Evolutionary conservation across 345 rosid species (phyloP).

Genomic region (Lepidium aucheri): DNA sequence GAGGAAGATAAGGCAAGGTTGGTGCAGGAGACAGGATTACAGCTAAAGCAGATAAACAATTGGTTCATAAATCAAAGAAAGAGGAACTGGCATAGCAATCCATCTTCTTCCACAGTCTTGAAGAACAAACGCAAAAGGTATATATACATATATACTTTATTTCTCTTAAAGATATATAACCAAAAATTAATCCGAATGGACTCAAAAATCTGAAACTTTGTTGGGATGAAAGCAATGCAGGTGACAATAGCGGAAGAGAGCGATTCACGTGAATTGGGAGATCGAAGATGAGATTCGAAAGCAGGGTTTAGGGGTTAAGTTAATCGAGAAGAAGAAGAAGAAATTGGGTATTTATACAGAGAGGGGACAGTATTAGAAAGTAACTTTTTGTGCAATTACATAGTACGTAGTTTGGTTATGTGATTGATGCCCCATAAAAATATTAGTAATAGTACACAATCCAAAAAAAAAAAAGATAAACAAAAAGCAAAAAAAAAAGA

Average conservation of each 20-base stretch:
- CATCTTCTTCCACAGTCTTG: constrained; percentile 68
- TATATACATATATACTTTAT: neutral
- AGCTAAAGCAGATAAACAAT: constrained; percentile 92
- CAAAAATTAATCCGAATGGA: neutral
- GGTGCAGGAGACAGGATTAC: constrained; percentile 97
- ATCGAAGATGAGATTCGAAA: constrained; percentile 7
- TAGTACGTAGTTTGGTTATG: constrained; percentile 27
- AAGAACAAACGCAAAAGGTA: constrained; percentile 97
- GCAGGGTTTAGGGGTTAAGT: constrained; percentile 15
- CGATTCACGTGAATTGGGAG: constrained; percentile 35
- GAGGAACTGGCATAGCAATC: constrained; percentile 95
- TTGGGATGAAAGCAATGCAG: constrained; percentile 80
- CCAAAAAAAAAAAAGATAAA: neutral
- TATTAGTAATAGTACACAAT: constrained; percentile 16
- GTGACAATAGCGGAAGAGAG: constrained; percentile 57
- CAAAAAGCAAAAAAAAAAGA: neutral
- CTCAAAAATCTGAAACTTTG: constrained; percentile 24
- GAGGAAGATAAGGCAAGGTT: constrained; percentile 97
- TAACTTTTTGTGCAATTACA: constrained; percentile 24
- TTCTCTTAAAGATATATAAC: neutral
- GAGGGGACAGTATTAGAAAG: constrained; percentile 25
- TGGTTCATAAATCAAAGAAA: constrained; percentile 99
- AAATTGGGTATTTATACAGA: constrained; percentile 7
- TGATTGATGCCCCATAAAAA: constrained; percentile 6
- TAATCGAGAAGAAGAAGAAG: neutral